Percentiles rank a stretch among this genome's conserved stretches.
These are phyloP conservation scores for Mycosphaerelloides madeirae DNA, from an alignment of 2,329 filamentous ascomycete genomes.

Conservation along the genomic window DNA sequence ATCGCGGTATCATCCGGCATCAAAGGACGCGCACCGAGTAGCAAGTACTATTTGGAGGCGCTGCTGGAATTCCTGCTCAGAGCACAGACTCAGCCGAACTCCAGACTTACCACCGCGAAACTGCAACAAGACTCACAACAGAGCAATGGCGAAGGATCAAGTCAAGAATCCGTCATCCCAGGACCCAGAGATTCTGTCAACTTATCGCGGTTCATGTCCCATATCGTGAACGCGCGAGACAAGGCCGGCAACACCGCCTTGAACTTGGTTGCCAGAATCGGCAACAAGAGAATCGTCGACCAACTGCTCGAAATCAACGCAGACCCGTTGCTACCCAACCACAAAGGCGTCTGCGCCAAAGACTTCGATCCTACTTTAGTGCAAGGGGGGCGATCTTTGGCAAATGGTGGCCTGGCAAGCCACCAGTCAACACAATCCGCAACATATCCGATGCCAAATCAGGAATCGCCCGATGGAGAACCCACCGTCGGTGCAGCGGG, in stretches of 20 bases:
- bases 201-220: conserved; percentile 87
- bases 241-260: conserved; percentile 91
- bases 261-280: conserved; percentile 87
- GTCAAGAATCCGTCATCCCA: conserved; percentile 22
- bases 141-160: conserved; percentile 25
- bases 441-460: conserved; percentile 14
- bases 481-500: conserved; percentile 37
- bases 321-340: conserved; percentile 85
- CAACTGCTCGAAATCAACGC: conserved; percentile 93
- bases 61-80: conserved; percentile 91
- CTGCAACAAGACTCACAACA: conserved; percentile 20
- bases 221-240: conserved; percentile 94
- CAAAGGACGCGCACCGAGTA: conserved; percentile 84
- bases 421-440: conserved; percentile 17
- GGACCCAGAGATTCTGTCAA: conserved; percentile 62
- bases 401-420: conserved; percentile 21
- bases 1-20: conserved; percentile 95
- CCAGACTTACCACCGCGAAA: conserved; percentile 29
- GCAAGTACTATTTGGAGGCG: conserved; percentile 92
- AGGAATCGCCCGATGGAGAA: conserved; percentile 32
- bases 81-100: conserved; percentile 46
- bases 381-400: conserved; percentile 36
- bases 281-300: conserved; percentile 92
- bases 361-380: conserved; percentile 89
- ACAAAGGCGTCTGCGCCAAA: conserved; percentile 79